Base-by-base conservation (phyloP, 1,284 basidiomycete genomes). In the Ceratobasidium sp. region DNA sequence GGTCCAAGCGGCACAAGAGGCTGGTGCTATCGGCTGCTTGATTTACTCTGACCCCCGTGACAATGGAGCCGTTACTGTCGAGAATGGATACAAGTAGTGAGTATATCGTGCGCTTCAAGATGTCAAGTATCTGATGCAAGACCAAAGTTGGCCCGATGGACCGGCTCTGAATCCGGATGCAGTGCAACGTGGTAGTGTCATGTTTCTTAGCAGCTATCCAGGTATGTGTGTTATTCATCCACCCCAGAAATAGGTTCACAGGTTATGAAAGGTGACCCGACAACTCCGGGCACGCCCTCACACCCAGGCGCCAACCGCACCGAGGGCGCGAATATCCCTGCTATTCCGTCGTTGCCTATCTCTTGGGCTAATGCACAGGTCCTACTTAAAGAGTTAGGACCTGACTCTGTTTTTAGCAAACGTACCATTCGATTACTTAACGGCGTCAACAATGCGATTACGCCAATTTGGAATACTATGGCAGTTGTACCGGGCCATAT, bases 41-140 rank as follows among this genome's bases (percentile, higher is more conserved):
- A 95, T 98, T 74, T 98, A 94, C 80, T 88, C 87, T 15, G 96
- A 98, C 79, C 91, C 92, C 13, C 88, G 87, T 65, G 94, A 97
- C 76, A 94, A 98, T 75, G 94, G 94, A 22, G 84, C 83, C 45
- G 88, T 94, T 34, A 93, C 89, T 1, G 85, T 86, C 22, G 86
- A 85, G 70, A 94, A 96, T 72, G 92, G 91, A 1, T 92, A 88
- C 75, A 78, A 82, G 49, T 81, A 47, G 45, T 47, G 22, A 47
- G 45, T 22, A 10, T 47, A 12, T 27, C 43, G 31, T 5, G 29
- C 20, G 27, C 22, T 34, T 32, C 17, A 17, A 40, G 10, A 20
- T 7, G 45, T 10, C 10, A 7, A 47, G 10, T 6, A 12, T 47
- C 13, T 47, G 6, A 47, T 7, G 10, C 7, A 6, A 20, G 8